Percentiles rank a stretch among this genome's conserved stretches.
Evolutionary conservation across 2,329 filamentous ascomycete genomes (phyloP).

Genomic region (Claviceps sp.): DNA sequence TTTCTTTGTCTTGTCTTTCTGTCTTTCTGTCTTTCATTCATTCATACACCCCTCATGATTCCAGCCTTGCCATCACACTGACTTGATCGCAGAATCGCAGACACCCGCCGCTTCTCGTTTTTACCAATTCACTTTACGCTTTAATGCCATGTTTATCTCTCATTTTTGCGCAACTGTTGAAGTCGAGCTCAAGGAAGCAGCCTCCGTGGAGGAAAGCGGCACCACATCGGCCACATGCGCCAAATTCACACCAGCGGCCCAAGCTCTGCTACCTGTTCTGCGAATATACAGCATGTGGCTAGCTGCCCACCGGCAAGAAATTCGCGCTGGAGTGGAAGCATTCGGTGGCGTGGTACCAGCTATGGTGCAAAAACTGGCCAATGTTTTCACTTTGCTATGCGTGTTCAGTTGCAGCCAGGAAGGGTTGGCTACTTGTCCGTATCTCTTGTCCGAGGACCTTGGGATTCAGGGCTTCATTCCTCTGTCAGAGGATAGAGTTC

Average conservation of each 20-base stretch:
- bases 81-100: conserved; percentile 27
- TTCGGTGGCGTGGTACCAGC: conserved; percentile 31
- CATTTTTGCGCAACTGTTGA: conserved; percentile 57
- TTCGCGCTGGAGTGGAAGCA: conserved; percentile 31
- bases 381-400: conserved; percentile 35
- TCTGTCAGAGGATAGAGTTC: conserved; percentile 24
- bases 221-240: conserved; percentile 4
- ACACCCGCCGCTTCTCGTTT: conserved; percentile 31
- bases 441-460: conserved; percentile 39
- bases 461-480: conserved; percentile 30
- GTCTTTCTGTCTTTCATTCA: too few species aligned
- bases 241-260: conserved; percentile 23
- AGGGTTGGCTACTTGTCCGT: conserved; percentile 27
- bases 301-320: conserved; percentile 29
- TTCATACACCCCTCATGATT: too few species aligned
- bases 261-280: conserved; percentile 35
- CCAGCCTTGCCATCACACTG: not conserved
- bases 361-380: conserved; percentile 32
- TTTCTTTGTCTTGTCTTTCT: not conserved
- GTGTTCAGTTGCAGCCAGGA: conserved; percentile 26
- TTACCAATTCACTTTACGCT: conserved; percentile 54
- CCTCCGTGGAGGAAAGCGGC: conserved; percentile 10
- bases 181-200: conserved; percentile 43
- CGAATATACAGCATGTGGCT: conserved; percentile 44
- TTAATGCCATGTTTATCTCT: conserved; percentile 68